phyloP scores from a whole-genome alignment of 2,329 filamentous ascomycete genomes.

The Biscogniauxia sp. region DNA sequence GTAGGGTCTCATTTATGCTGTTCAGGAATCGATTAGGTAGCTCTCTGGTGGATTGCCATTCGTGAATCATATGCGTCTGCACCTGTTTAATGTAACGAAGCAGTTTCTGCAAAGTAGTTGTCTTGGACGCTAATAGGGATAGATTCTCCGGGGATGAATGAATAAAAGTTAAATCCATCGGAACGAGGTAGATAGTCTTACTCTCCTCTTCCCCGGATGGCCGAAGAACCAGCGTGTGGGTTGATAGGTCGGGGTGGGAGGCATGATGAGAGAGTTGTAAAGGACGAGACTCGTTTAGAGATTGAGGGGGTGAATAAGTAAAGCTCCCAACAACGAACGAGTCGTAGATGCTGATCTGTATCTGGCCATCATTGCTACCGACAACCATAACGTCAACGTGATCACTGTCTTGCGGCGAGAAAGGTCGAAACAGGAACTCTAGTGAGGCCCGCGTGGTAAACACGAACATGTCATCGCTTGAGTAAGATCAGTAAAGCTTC shows the following conservation, averaged over 20 bases:
- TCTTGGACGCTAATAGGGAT: conserved; percentile 80
- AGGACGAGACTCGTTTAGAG: conserved; percentile 17
- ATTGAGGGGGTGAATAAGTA: conserved; percentile 41
- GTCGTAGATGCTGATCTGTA: conserved; percentile 82
- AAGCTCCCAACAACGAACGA: conserved; percentile 77
- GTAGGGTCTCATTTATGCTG: conserved; percentile 73
- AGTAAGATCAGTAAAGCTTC: conserved; percentile 16
- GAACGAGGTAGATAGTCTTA: conserved; percentile 59
- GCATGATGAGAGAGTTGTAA: conserved; percentile 57
- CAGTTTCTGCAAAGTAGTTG: conserved; percentile 82
- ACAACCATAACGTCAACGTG: conserved; percentile 77
- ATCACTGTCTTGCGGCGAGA: conserved; percentile 63
- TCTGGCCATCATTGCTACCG: conserved; percentile 66
- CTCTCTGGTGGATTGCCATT: conserved; percentile 81
- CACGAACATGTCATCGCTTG: conserved; percentile 55
- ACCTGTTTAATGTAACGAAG: conserved; percentile 82
- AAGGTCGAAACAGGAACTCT: conserved; percentile 65
- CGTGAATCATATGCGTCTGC: conserved; percentile 72
- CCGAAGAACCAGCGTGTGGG: conserved; percentile 67
- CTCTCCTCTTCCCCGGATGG: conserved; percentile 39
- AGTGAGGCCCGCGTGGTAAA: conserved; percentile 69
- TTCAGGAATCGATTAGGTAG: conserved; percentile 75
- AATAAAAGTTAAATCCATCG: conserved; percentile 81
- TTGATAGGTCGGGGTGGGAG: conserved; percentile 72
- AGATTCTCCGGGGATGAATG: conserved; percentile 76